Evolutionary conservation across 768 basidiomycete species (phyloP).

Genomic region (Leucogyrophana mollusca): DNA sequence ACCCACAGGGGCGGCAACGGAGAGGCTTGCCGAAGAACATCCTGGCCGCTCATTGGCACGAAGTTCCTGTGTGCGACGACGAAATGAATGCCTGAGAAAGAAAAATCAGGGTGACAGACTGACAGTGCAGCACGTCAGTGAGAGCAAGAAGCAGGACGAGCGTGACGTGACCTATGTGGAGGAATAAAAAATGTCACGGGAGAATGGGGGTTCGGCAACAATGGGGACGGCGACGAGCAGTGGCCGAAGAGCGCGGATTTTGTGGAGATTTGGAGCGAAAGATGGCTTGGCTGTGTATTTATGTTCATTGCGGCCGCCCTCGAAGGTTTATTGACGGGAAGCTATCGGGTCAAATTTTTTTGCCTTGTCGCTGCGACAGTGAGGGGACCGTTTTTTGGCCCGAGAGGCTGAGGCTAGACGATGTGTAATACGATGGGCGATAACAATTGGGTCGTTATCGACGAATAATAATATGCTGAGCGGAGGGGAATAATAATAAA

Average conservation of each 20-base stretch:
- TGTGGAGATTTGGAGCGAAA: slow-evolving; percentile 15
- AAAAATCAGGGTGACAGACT: slow-evolving; percentile 1
- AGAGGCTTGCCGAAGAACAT: slow-evolving; percentile 5
- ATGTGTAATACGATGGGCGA: slow-evolving; percentile 1
- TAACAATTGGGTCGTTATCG: not conserved
- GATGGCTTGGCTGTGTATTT: slow-evolving; percentile 11
- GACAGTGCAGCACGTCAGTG: slow-evolving; percentile 9
- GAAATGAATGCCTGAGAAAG: slow-evolving; percentile 6
- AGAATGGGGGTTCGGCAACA: slow-evolving; percentile 1
- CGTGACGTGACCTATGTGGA: slow-evolving; percentile 4
- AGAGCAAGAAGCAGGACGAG: slow-evolving; percentile 10
- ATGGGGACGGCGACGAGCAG: slow-evolving; percentile 7
- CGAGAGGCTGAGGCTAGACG: no score
- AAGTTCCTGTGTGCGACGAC: slow-evolving; percentile 1
- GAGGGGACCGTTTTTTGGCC: no score
- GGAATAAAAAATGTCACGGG: slow-evolving; percentile 1
- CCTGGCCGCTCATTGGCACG: slow-evolving; percentile 3
- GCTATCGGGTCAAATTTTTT: not conserved
- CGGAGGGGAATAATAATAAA: slow-evolving; percentile 6
- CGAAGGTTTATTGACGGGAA: not conserved
- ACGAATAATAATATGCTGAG: not conserved
- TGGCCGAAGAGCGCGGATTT: slow-evolving; percentile 11
- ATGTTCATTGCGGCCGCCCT: not conserved
- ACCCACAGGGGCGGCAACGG: slow-evolving; percentile 3
- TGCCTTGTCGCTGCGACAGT: slow-evolving; percentile 2